Evolutionary conservation across 164 flowering plant species (phyloP).

Genomic region (Brasenia schreberi): DNA sequence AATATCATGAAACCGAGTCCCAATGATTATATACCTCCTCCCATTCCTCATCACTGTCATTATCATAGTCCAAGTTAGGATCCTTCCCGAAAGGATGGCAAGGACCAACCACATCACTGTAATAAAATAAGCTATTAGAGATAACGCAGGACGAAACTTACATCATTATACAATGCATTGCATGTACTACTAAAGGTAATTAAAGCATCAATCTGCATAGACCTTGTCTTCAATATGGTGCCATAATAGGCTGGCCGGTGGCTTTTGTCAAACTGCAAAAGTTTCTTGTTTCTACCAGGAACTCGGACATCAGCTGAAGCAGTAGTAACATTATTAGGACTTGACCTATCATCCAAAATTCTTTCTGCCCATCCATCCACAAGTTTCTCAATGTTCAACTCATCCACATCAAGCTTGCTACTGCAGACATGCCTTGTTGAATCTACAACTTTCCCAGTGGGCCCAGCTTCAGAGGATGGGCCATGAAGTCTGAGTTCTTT

Average conservation of each 20-base stretch:
- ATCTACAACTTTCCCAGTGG: constrained; percentile 2
- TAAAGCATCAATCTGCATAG: constrained; percentile 1
- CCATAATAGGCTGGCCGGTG: constrained; percentile 96
- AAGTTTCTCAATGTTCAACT: constrained; percentile 24
- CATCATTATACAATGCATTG: too few species aligned
- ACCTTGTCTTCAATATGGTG: constrained; percentile 69
- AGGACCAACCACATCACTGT: constrained; percentile 57
- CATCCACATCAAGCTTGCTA: constrained; percentile 14
- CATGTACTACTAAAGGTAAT: not conserved
- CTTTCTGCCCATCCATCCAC: constrained; percentile 40
- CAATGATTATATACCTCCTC: constrained; percentile 57
- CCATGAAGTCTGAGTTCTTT: constrained; percentile 62
- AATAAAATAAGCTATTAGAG: not conserved
- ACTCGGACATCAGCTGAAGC: constrained; percentile 12
- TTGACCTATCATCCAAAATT: constrained; percentile 15
- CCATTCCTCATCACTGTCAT: constrained; percentile 99
- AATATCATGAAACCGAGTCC: not conserved
- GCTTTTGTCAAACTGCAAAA: constrained; percentile 87
- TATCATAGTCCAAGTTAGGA: constrained; percentile 77
- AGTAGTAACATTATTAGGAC: constrained; percentile 11
- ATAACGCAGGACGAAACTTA: not conserved
- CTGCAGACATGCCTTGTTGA: constrained; percentile 12
- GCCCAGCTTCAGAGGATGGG: constrained; percentile 10
- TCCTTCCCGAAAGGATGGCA: constrained; percentile 71
- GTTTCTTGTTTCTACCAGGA: constrained; percentile 30